Evolutionary conservation across 1,139 yeast genomes (phyloP), one percentile per base, ranked within the genome.

Genomic region (Pichia sp.): DNA sequence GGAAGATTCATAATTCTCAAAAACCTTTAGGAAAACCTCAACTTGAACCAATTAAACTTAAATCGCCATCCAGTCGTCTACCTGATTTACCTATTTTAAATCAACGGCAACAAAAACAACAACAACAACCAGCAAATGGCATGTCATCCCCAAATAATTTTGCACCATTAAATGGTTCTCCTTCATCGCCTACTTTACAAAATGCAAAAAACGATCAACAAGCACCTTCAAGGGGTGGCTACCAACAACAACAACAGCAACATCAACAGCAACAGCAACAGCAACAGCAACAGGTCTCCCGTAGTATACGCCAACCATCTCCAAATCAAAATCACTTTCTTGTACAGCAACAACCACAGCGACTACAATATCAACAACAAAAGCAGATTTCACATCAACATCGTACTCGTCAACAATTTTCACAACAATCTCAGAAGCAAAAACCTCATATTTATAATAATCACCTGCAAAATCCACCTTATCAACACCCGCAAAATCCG

Each of bases 21-120:
- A 46, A 38, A 43, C 50, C 51, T 12, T 28, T 48, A 20, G 49
- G 46, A 5, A 42, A 30, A 27, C 47, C 45, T 3, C 42, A 42
- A 30, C 22, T 43, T 16, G 48, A 43, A 26, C 50, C 49, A 22
- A 32, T 43, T 11, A 42, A 40, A 35, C 36, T 39, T 2, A 35
- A 37, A 27, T 39, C 52, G 8, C 55, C 55, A 9, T 43, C 49
- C 3, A 51, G 53, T 33, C 46, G 45, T 28, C 30, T 51, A 23
- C 55, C 55, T 4, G 54, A 47, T 32, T 24, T 51, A 22, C 55
- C 55, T 3, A 24, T 12, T n/a, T n/a, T n/a, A n/a, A n/a, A n/a
- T n/a, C n/a, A n/a, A n/a, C n/a, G n/a, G n/a, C n/a, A n/a, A n/a
- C n/a, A n/a, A n/a, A n/a, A n/a, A n/a, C n/a, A n/a, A n/a, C n/a